phyloP scores from a whole-genome alignment of 208 protist species.

The Phytomonas serpens region DNA sequence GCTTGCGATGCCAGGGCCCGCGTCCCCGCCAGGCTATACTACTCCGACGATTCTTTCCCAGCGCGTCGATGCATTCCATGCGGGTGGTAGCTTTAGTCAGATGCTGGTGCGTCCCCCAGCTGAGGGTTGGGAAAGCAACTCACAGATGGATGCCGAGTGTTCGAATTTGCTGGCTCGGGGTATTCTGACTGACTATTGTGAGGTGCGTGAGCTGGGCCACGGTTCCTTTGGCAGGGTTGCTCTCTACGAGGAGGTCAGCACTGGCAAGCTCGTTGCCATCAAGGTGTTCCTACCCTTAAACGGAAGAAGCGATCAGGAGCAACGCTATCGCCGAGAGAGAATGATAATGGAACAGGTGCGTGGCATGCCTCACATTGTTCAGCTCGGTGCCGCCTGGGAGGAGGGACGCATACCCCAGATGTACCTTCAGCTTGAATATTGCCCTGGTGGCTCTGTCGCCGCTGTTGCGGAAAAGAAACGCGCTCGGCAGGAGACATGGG shows the following conservation, averaged over 20 bases:
- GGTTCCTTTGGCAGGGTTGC: conserved; percentile 72
- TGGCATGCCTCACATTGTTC: conserved; percentile 67
- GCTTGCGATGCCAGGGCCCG: background rate
- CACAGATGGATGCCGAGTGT: conserved; percentile 76
- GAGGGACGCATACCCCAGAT: conserved; percentile 58
- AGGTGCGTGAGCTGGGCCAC: conserved; percentile 64
- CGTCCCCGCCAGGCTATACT: conserved; percentile 22
- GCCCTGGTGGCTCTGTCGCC: conserved; percentile 68
- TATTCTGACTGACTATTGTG: conserved; percentile 75
- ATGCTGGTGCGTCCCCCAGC: conserved; percentile 33
- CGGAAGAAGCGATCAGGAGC: conserved; percentile 20
- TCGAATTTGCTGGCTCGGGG: conserved; percentile 58
- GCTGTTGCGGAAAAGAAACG: conserved; percentile 38
- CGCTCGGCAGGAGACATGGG: conserved; percentile 32
- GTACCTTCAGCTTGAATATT: conserved; percentile 84
- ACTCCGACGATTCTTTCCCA: conserved; percentile 28
- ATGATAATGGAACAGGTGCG: conserved; percentile 46
- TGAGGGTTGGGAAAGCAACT: conserved; percentile 43
- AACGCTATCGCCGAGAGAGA: conserved; percentile 56
- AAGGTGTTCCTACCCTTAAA: conserved; percentile 58
- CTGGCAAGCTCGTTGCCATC: conserved; percentile 61
- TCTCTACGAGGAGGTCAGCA: conserved; percentile 71
- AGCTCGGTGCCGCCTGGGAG: conserved; percentile 69
- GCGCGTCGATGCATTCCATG: conserved; percentile 17
- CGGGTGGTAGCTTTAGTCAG: conserved; percentile 15